Percentiles rank a stretch among this genome's conserved stretches.
Conservation (phyloP, 2,329 filamentous ascomycete genomes). For the Colletotrichum tropicicola region DNA sequence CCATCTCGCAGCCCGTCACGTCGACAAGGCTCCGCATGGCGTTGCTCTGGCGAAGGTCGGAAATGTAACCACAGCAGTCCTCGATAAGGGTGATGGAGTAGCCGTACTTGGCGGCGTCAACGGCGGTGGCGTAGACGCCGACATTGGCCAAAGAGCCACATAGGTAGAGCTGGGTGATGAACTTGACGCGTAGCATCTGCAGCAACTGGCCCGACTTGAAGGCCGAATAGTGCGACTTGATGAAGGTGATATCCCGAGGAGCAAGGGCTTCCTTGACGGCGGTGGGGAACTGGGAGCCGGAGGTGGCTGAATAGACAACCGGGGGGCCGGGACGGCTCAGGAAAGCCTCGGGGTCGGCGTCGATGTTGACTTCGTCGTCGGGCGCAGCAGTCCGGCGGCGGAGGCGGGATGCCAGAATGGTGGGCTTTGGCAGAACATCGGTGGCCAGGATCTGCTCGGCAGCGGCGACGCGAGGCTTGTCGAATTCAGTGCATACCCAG, state of each 20-base stretch:
- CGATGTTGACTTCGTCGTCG: constrained; percentile 23
- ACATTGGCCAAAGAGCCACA: constrained; percentile 89
- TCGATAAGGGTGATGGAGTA: constrained; percentile 87
- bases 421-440: constrained; percentile 36
- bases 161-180: constrained; percentile 89
- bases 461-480: constrained; percentile 65
- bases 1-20: constrained; percentile 78
- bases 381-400: constrained; percentile 23
- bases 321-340: constrained; percentile 50
- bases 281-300: constrained; percentile 55
- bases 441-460: constrained; percentile 60
- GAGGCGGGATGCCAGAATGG: constrained; percentile 35
- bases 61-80: constrained; percentile 87
- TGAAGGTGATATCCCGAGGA: constrained; percentile 59
- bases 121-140: constrained; percentile 88
- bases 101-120: constrained; percentile 89
- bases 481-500: constrained; percentile 84
- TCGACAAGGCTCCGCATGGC: constrained; percentile 78
- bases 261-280: constrained; percentile 53
- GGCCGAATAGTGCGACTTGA: constrained; percentile 88
- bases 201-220: constrained; percentile 81
- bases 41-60: constrained; percentile 71
- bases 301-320: constrained; percentile 54
- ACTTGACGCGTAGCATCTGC: constrained; percentile 79
- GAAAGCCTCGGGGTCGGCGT: constrained; percentile 53